Evolutionary conservation across 768 basidiomycete species (phyloP).

Genomic region (Pleurotus pulmonarius): DNA sequence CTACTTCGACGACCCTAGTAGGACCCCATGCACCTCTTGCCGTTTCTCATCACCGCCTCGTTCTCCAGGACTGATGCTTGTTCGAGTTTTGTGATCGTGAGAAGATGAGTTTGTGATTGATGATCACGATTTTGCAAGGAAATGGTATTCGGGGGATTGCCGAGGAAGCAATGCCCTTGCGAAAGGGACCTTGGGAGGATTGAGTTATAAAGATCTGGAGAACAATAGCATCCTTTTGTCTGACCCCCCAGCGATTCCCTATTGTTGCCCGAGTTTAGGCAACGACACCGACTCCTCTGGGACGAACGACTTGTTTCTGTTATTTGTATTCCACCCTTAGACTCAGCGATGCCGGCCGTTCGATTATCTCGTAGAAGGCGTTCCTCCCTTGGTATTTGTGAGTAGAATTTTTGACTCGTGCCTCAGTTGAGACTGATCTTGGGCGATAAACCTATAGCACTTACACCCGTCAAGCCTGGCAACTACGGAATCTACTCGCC

Average conservation of each 20-base stretch:
- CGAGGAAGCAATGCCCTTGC: constrained; percentile 1
- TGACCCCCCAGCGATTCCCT: constrained; percentile 8
- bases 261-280: constrained; percentile 18
- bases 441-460: constrained; percentile 14
- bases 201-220: constrained; percentile 11
- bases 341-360: constrained; percentile 29
- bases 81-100: neutral
- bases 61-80: neutral
- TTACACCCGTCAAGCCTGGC: constrained; percentile 46
- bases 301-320: constrained; percentile 7
- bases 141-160: constrained; percentile 11
- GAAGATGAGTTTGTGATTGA: neutral
- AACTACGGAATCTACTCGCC: constrained; percentile 44
- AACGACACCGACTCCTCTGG: constrained; percentile 9
- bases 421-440: neutral
- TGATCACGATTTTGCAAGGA: neutral
- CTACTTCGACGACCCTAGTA: neutral
- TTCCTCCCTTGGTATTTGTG: constrained; percentile 33
- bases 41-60: neutral
- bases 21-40: neutral
- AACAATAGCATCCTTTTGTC: constrained; percentile 15
- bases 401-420: constrained; percentile 11
- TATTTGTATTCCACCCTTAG: constrained; percentile 4
- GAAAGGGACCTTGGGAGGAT: neutral
- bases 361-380: constrained; percentile 35